phyloP scores from a whole-genome alignment of 768 basidiomycete genomes.

The Lactarius psammicola region DNA sequence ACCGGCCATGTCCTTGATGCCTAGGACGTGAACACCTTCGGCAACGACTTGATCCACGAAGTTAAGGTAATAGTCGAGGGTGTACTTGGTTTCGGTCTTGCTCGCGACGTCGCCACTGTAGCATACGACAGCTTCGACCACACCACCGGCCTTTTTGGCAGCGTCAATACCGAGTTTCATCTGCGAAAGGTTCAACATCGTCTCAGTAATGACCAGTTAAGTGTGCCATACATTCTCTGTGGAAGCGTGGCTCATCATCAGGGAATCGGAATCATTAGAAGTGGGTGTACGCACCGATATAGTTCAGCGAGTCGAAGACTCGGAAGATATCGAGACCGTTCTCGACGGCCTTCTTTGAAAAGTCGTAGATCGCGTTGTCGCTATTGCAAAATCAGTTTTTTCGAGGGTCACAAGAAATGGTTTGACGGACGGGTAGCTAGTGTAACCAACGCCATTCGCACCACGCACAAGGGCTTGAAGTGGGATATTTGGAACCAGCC shows the following conservation, averaged over 20 bases:
- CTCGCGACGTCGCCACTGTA: conserved; percentile 97
- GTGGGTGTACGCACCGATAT: conserved; percentile 66
- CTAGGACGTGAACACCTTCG: conserved; percentile 95
- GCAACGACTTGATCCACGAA: conserved; percentile 90
- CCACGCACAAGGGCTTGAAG: conserved; percentile 98
- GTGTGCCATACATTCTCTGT: conserved; percentile 64
- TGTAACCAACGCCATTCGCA: conserved; percentile 98
- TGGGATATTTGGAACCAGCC: conserved; percentile 97
- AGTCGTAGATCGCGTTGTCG: conserved; percentile 99
- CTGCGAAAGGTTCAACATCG: conserved; percentile 40
- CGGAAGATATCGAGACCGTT: conserved; percentile 99
- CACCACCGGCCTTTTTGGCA: conserved; percentile 99
- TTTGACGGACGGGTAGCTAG: conserved; percentile 90
- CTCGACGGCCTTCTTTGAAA: conserved; percentile 99
- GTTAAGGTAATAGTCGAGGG: conserved; percentile 94
- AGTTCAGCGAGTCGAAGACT: conserved; percentile 98
- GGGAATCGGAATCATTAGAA: neutral
- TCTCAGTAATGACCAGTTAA: neutral
- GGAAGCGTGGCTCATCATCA: conserved; percentile 15
- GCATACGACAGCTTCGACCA: conserved; percentile 95
- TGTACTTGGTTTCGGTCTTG: conserved; percentile 96
- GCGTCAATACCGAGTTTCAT: conserved; percentile 99
- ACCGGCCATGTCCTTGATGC: conserved; percentile 99
- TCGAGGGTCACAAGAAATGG: conserved; percentile 43
- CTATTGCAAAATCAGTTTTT: conserved; percentile 40